Conservation (phyloP, 805 yeast genomes). For the Suhomyces faveliae region DNA sequence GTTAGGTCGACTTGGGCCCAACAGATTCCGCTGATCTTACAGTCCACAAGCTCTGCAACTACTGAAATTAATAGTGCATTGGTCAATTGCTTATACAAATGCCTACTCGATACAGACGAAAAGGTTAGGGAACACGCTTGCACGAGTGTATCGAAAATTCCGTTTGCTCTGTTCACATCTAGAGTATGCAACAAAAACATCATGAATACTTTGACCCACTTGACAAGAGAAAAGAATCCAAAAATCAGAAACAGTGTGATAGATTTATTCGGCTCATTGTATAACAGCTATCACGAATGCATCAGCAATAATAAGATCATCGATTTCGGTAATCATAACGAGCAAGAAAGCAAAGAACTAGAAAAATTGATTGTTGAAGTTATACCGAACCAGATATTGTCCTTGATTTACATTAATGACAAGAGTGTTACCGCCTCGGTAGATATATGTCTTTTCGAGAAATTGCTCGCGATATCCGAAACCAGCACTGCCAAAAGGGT, state of each 20-base stretch:
- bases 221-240: slow-evolving; percentile 68
- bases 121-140: slow-evolving; percentile 66
- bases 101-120: slow-evolving; percentile 74
- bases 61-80: slow-evolving; percentile 44
- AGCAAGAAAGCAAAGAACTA: slow-evolving; percentile 23
- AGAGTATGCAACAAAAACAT: slow-evolving; percentile 48
- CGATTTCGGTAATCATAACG: slow-evolving; percentile 30
- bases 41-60: slow-evolving; percentile 43
- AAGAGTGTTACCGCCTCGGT: slow-evolving; percentile 61
- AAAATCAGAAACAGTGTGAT: slow-evolving; percentile 65
- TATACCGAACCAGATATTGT: slow-evolving; percentile 67
- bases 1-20: slow-evolving; percentile 74
- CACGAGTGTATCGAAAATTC: slow-evolving; percentile 46
- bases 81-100: slow-evolving; percentile 57
- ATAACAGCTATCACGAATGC: slow-evolving; percentile 43
- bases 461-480: slow-evolving; percentile 54
- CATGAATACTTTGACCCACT: slow-evolving; percentile 54
- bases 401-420: slow-evolving; percentile 73
- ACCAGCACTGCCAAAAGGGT: slow-evolving; percentile 47
- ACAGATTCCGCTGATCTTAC: slow-evolving; percentile 49
- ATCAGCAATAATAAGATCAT: slow-evolving; percentile 16
- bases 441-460: slow-evolving; percentile 59
- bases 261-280: slow-evolving; percentile 52
- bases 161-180: slow-evolving; percentile 45
- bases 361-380: slow-evolving; percentile 34